Conservation (phyloP, 306 rosid genomes). For the Datisca glomerata region DNA sequence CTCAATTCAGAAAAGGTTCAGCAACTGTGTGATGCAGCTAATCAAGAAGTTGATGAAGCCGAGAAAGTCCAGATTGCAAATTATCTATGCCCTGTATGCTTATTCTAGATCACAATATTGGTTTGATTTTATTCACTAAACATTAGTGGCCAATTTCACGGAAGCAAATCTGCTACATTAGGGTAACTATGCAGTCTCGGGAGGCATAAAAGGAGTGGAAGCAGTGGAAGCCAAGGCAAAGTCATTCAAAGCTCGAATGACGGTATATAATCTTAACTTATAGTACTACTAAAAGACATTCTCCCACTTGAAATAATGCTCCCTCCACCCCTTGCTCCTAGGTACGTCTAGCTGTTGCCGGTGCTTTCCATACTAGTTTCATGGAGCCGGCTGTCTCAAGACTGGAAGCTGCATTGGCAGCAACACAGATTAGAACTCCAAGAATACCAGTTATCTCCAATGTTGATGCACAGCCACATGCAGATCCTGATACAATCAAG, state of each 20-base stretch:
- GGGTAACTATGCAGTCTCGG: slow-evolving; percentile 98
- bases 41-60: slow-evolving; percentile 76
- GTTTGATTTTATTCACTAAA: slow-evolving; percentile 1
- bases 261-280: slow-evolving; percentile 30
- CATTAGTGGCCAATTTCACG: not conserved
- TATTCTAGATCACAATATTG: slow-evolving; percentile 12
- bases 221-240: slow-evolving; percentile 87
- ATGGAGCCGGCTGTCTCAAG: slow-evolving; percentile 98
- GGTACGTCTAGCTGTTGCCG: slow-evolving; percentile 98
- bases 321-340: slow-evolving; percentile 8
- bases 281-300: too few relatives aligned
- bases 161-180: slow-evolving; percentile 13
- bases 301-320: not conserved
- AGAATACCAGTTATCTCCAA: slow-evolving; percentile 93
- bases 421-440: slow-evolving; percentile 70
- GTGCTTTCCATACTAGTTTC: slow-evolving; percentile 89
- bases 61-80: slow-evolving; percentile 92
- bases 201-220: slow-evolving; percentile 93
- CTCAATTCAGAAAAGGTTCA: slow-evolving; percentile 90
- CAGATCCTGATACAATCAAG: slow-evolving; percentile 76
- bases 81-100: slow-evolving; percentile 79
- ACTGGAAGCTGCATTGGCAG: slow-evolving; percentile 84
- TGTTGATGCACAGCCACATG: slow-evolving; percentile 79
- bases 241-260: slow-evolving; percentile 99
- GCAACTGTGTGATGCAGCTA: slow-evolving; percentile 85